phyloP scores from a whole-genome alignment of 2,329 filamentous ascomycete species.

The Metarhizium rileyi region DNA sequence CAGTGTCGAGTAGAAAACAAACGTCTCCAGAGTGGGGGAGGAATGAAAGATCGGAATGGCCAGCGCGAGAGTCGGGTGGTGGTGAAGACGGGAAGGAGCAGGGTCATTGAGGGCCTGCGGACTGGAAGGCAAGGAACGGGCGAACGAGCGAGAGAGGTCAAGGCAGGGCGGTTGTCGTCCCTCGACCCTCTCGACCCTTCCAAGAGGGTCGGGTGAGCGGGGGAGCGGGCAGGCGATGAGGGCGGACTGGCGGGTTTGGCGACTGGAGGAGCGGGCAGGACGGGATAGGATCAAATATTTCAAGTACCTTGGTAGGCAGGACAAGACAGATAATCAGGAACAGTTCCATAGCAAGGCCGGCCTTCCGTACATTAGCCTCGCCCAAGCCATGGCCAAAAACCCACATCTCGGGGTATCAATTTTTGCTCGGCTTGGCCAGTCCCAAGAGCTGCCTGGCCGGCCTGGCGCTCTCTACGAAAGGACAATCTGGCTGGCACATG shows the following conservation, averaged over 20 bases:
- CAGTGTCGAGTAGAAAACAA: not conserved
- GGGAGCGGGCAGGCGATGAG: not conserved
- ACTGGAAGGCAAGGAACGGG: not conserved
- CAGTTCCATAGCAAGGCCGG: not conserved
- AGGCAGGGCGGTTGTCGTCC: not conserved
- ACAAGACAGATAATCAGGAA: not conserved
- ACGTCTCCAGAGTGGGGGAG: not conserved
- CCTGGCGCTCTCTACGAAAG: too few species aligned
- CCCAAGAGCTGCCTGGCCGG: not conserved
- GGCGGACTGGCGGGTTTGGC: not conserved
- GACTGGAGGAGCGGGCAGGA: not conserved
- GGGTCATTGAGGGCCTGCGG: not conserved
- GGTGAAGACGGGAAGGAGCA: not conserved
- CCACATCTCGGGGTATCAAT: not conserved
- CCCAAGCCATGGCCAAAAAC: not conserved
- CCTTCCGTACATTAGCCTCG: not conserved
- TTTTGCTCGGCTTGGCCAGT: not conserved
- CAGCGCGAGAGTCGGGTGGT: not conserved
- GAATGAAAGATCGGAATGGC: not conserved
- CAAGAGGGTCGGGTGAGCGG: not conserved
- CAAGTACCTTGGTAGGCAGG: too few species aligned
- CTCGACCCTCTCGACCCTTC: not conserved
- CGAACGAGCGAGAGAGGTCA: not conserved
- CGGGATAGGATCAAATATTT: not conserved
- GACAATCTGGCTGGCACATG: too few species aligned